Evolutionary conservation across 441 rosid genomes (phyloP).

Genomic region (Metrosideros polymorpha): DNA sequence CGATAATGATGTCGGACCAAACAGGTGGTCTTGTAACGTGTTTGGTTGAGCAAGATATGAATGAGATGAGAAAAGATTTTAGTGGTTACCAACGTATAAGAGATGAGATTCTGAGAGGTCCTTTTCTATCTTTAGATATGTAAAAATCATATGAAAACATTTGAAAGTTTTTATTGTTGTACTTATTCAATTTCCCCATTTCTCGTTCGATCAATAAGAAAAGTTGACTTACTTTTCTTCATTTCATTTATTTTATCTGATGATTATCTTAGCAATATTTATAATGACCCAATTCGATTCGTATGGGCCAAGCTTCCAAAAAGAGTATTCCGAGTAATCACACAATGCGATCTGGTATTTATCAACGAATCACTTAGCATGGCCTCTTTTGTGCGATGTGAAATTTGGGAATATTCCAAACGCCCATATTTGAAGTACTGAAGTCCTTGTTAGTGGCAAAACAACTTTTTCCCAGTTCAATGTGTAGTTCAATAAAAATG

Average conservation of each 20-base stretch:
- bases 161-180: not conserved
- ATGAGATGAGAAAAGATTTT: too few species aligned
- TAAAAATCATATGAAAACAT: not conserved
- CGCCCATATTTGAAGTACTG: not conserved
- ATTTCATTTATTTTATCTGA: not conserved
- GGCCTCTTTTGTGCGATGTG: accelerated
- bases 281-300: not conserved
- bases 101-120: not conserved
- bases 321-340: not conserved
- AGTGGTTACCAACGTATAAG: not conserved
- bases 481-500: not conserved
- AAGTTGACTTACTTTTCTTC: not conserved
- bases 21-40: too few species aligned
- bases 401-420: not conserved
- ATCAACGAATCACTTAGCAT: too few species aligned
- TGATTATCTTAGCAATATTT: not conserved
- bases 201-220: not conserved
- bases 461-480: not conserved
- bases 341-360: not conserved
- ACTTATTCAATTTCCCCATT: not conserved
- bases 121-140: not conserved
- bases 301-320: not conserved
- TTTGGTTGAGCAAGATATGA: too few species aligned
- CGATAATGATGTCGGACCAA: too few species aligned
- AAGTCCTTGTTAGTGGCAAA: not conserved